phyloP scores from a whole-genome alignment of 768 basidiomycete species.

The Leccinum subgranulosum region DNA sequence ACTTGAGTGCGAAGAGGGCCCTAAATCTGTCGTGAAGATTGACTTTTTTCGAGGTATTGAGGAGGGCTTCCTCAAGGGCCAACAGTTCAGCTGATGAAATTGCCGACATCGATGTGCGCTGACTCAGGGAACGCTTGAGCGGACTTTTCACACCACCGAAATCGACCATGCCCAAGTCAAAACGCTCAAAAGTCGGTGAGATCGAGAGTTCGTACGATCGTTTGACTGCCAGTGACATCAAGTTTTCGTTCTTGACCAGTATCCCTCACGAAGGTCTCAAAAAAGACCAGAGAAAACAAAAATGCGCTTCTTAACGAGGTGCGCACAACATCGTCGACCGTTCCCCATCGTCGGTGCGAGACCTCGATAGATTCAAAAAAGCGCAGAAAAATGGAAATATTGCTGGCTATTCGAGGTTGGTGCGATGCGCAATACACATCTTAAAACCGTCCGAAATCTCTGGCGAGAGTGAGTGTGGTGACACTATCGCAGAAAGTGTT shows the following conservation, averaged over 20 bases:
- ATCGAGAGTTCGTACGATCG: conserved; percentile 11
- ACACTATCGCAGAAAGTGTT: background rate
- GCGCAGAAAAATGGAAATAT: conserved; percentile 88
- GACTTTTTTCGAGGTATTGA: conserved; percentile 70
- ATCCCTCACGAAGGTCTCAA: conserved; percentile 89
- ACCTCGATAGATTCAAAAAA: conserved; percentile 69
- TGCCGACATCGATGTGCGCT: conserved; percentile 28
- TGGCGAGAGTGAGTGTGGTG: conserved; percentile 78
- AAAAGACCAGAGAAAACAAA: conserved; percentile 94
- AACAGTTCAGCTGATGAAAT: conserved; percentile 54
- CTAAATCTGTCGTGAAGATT: conserved; percentile 87
- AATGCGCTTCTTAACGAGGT: conserved; percentile 77
- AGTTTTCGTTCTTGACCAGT: conserved; percentile 45
- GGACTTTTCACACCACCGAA: conserved; percentile 39
- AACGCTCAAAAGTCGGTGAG: conserved; percentile 84
- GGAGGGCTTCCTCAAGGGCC: conserved; percentile 69
- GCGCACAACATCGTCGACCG: conserved; percentile 20
- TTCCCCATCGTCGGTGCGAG: conserved; percentile 3
- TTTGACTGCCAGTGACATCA: conserved; percentile 3
- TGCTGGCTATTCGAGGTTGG: conserved; percentile 96
- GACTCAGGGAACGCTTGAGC: conserved; percentile 34
- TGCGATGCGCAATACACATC: conserved; percentile 90
- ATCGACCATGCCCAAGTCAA: conserved; percentile 79
- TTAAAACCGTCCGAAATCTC: conserved; percentile 88
- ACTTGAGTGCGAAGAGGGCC: conserved; percentile 89